Evolutionary conservation across 305 asterid species (phyloP).

Genomic region (Salvia sclarea): DNA sequence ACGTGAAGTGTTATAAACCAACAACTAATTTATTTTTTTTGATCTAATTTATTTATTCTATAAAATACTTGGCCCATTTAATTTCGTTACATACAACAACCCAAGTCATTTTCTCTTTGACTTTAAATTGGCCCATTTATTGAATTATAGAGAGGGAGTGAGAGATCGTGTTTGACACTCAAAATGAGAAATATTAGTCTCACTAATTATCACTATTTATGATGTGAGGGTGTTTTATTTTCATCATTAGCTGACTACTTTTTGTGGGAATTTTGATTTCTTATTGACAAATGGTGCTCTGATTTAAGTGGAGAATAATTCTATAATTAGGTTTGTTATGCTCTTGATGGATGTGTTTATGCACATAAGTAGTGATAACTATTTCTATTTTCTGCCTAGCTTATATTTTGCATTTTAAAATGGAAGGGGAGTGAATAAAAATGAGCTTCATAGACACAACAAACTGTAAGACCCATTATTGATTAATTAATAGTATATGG

Average conservation of each 20-base stretch:
- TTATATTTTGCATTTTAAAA: neutral
- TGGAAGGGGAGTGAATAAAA: neutral
- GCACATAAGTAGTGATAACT: neutral
- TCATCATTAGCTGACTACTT: neutral
- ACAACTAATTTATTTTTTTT: neutral
- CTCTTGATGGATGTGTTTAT: too few species aligned
- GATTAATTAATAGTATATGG: too few species aligned
- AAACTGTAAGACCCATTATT: neutral
- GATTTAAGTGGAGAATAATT: neutral
- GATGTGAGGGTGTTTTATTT: neutral
- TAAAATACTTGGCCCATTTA: too few species aligned
- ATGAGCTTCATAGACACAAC: neutral
- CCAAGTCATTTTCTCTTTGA: constrained; percentile 14
- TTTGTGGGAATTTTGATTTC: neutral
- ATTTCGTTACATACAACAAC: neutral
- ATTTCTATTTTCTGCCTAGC: neutral
- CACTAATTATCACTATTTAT: constrained; percentile 1
- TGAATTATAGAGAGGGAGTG: neutral
- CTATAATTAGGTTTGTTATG: neutral
- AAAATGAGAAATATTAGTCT: too few species aligned
- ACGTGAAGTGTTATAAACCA: constrained; percentile 25
- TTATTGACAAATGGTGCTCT: neutral
- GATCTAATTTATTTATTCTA: neutral
- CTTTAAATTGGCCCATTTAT: neutral
- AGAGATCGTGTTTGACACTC: constrained; percentile 30